Evolutionary conservation across 495 filamentous ascomycete genomes (phyloP).

Genomic region (Talaromyces adpressus): DNA sequence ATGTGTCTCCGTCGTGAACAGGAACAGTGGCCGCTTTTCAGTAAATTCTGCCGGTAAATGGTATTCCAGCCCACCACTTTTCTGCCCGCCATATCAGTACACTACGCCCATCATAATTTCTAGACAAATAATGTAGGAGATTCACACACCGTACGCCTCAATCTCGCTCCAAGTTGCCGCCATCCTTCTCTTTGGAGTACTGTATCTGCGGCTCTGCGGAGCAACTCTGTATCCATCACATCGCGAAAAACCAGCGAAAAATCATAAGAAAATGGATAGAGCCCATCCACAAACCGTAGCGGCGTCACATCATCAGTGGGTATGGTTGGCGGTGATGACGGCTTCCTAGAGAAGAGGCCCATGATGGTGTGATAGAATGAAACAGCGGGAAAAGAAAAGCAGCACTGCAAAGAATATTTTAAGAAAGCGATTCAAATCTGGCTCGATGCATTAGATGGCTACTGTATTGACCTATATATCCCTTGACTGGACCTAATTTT

Average conservation of each 20-base stretch:
- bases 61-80: conserved; percentile 27
- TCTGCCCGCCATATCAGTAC: conserved; percentile 12
- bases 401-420: neutral
- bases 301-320: neutral
- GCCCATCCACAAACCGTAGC: neutral
- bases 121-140: neutral
- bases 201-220: conserved; percentile 24
- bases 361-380: too few relatives aligned
- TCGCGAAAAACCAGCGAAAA: conserved; percentile 35
- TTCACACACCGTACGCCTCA: conserved; percentile 26
- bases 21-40: conserved; percentile 21
- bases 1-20: conserved; percentile 21
- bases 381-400: too few relatives aligned
- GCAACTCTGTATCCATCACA: conserved; percentile 34
- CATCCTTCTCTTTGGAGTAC: conserved; percentile 31
- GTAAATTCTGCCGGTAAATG: conserved; percentile 33
- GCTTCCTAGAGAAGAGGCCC: neutral
- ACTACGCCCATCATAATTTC: neutral
- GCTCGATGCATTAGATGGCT: too few relatives aligned
- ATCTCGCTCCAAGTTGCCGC: conserved; percentile 34
- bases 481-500: neutral
- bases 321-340: neutral
- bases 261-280: conserved; percentile 5
- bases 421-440: neutral
- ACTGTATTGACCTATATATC: too few relatives aligned